These are phyloP conservation scores for Glutinoglossum americanum DNA, from an alignment of 495 filamentous ascomycete genomes.

Conservation along the genomic window DNA sequence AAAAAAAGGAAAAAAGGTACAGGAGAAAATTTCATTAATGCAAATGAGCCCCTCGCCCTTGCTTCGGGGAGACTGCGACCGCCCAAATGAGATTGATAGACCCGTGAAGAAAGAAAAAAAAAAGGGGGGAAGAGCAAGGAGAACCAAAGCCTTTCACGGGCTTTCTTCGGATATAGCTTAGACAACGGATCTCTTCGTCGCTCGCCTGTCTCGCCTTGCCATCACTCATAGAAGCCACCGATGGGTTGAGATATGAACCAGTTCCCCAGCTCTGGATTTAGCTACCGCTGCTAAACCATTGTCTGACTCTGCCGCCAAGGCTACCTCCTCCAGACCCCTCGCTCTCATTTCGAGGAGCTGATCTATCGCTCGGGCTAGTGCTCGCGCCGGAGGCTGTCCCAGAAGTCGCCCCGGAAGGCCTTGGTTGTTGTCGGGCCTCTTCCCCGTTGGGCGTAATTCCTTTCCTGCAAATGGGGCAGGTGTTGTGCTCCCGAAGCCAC, in stretches of 20 bases:
- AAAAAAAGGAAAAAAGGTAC: neutral
- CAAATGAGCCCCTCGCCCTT: neutral
- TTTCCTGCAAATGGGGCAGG: conserved; percentile 71
- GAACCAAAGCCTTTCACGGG: neutral
- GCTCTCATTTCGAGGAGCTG: neutral
- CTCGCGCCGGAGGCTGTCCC: neutral
- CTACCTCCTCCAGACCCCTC: neutral
- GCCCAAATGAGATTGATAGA: neutral
- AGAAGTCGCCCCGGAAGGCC: too few species aligned
- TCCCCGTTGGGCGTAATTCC: conserved; percentile 29
- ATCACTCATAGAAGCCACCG: neutral
- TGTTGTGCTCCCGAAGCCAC: conserved; percentile 77
- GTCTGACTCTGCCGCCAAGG: neutral
- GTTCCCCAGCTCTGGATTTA: neutral
- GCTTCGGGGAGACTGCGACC: neutral
- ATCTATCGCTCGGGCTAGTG: neutral
- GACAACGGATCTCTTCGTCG: neutral
- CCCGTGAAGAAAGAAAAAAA: neutral
- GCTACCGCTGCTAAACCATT: neutral
- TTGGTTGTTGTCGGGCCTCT: neutral
- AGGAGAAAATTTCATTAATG: neutral
- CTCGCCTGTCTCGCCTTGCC: neutral
- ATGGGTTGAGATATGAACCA: neutral
- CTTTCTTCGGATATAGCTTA: neutral
- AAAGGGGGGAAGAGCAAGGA: neutral